Conservation (phyloP, 306 rosid species). For the Fragaria iinumae region DNA sequence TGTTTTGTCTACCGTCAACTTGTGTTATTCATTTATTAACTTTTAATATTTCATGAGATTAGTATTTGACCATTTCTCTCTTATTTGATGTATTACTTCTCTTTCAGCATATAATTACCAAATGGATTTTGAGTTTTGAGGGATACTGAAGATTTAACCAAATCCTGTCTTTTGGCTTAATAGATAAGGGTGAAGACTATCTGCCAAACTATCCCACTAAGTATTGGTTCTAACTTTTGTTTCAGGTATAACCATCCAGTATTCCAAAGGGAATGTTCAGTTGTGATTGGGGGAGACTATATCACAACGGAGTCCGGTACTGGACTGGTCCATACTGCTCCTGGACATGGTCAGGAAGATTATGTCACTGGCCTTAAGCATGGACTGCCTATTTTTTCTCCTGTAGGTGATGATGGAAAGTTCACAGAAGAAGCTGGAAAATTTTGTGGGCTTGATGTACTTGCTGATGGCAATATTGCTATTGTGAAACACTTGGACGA, state of each 20-base stretch:
- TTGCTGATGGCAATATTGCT: slow-evolving; percentile 83
- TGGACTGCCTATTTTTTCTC: slow-evolving; percentile 81
- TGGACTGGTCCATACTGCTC: slow-evolving; percentile 98
- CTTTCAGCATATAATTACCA: background rate
- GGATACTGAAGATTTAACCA: background rate
- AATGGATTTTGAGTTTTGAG: background rate
- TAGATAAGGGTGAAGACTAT: background rate
- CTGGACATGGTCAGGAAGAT: slow-evolving; percentile 99
- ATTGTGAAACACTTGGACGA: slow-evolving; percentile 84
- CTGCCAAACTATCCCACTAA: slow-evolving; percentile 21
- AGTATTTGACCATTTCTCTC: background rate
- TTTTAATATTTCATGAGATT: background rate
- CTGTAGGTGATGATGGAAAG: slow-evolving; percentile 83
- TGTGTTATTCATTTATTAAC: background rate
- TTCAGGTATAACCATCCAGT: slow-evolving; percentile 84
- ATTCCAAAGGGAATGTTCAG: slow-evolving; percentile 67
- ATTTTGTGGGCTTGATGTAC: slow-evolving; percentile 92
- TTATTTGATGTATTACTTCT: background rate
- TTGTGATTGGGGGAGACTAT: slow-evolving; percentile 92
- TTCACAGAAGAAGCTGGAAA: slow-evolving; percentile 98
- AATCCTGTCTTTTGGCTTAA: background rate
- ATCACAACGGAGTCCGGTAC: slow-evolving; percentile 95
- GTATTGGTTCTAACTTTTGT: slow-evolving; percentile 20
- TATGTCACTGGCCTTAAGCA: slow-evolving; percentile 89
- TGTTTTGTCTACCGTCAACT: background rate